phyloP scores from a whole-genome alignment of 805 yeast species.

The Spathaspora gorwiae region DNA sequence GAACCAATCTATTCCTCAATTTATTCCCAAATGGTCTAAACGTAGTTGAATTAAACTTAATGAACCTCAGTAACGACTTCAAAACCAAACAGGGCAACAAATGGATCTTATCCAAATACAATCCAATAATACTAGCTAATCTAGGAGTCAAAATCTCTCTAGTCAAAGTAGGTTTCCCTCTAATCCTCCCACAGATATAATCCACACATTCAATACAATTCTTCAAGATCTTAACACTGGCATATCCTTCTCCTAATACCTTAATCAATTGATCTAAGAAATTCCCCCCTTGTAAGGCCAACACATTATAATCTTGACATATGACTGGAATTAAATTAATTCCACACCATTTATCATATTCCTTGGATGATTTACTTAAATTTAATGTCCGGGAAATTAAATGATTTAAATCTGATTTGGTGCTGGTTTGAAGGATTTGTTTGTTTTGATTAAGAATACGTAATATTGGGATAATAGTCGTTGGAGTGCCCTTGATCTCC shows the following conservation, averaged over 20 bases:
- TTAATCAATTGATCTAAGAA: constrained; percentile 40
- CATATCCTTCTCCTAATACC: constrained; percentile 31
- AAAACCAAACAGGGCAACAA: constrained; percentile 30
- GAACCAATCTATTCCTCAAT: constrained; percentile 43
- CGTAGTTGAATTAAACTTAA: constrained; percentile 65
- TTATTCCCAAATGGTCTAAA: constrained; percentile 74
- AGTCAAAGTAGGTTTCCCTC: constrained; percentile 79
- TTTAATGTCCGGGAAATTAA: constrained; percentile 38
- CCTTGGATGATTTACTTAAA: constrained; percentile 23
- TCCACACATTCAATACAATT: constrained; percentile 38
- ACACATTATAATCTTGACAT: constrained; percentile 28
- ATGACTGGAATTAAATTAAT: constrained; percentile 48
- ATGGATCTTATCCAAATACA: constrained; percentile 42
- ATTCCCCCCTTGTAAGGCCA: constrained; percentile 38
- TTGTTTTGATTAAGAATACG: constrained; percentile 23
- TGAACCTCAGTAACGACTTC: constrained; percentile 31
- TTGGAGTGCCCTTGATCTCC: constrained; percentile 21
- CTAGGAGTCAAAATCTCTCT: constrained; percentile 82
- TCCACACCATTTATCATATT: constrained; percentile 56
- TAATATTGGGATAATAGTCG: constrained; percentile 28
- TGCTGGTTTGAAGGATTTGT: constrained; percentile 34
- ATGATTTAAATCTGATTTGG: constrained; percentile 48
- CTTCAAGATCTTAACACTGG: constrained; percentile 28
- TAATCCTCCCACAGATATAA: constrained; percentile 43
- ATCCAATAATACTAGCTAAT: constrained; percentile 55